phyloP scores from a whole-genome alignment of 495 filamentous ascomycete genomes.

The Glarea lozoyensis region DNA sequence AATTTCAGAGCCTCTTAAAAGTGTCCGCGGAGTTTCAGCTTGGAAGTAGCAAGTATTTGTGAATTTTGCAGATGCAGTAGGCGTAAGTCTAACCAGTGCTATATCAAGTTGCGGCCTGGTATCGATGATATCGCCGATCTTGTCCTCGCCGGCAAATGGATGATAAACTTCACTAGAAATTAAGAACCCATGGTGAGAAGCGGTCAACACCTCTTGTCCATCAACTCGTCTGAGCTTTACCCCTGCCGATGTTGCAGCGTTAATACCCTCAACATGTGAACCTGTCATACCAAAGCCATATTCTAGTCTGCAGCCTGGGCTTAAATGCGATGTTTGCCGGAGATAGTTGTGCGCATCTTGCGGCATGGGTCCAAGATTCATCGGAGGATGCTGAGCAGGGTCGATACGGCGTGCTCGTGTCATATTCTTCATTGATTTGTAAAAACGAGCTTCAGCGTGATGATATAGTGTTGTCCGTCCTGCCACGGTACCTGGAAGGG shows the following conservation, averaged over 20 bases:
- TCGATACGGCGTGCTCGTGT: slow-evolving; percentile 15
- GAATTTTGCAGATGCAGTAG: slow-evolving; percentile 16
- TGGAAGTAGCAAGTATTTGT: slow-evolving; percentile 23
- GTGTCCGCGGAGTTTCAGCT: slow-evolving; percentile 15
- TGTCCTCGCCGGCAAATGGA: slow-evolving; percentile 15
- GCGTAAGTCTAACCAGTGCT: slow-evolving; percentile 19
- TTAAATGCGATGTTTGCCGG: slow-evolving; percentile 11
- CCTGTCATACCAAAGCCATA: slow-evolving; percentile 12
- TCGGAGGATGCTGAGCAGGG: slow-evolving; percentile 10
- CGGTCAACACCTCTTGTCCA: slow-evolving; percentile 15
- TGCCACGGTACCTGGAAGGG: slow-evolving; percentile 20
- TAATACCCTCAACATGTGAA: slow-evolving; percentile 10
- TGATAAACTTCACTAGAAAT: slow-evolving; percentile 19
- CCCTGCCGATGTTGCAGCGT: slow-evolving; percentile 22
- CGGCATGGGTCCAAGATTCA: slow-evolving; percentile 8
- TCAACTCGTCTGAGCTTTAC: slow-evolving; percentile 17
- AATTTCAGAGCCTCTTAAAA: slow-evolving; percentile 11
- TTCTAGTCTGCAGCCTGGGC: slow-evolving; percentile 20
- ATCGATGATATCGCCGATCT: slow-evolving; percentile 19
- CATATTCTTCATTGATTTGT: slow-evolving; percentile 16
- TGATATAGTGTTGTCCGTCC: slow-evolving; percentile 23
- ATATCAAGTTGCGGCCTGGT: slow-evolving; percentile 19
- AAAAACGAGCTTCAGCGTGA: slow-evolving; percentile 17
- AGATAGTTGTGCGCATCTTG: slow-evolving; percentile 26
- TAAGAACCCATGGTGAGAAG: slow-evolving; percentile 20